phyloP scores from a whole-genome alignment of 2,329 filamentous ascomycete genomes.

The Colletotrichum sp. region DNA sequence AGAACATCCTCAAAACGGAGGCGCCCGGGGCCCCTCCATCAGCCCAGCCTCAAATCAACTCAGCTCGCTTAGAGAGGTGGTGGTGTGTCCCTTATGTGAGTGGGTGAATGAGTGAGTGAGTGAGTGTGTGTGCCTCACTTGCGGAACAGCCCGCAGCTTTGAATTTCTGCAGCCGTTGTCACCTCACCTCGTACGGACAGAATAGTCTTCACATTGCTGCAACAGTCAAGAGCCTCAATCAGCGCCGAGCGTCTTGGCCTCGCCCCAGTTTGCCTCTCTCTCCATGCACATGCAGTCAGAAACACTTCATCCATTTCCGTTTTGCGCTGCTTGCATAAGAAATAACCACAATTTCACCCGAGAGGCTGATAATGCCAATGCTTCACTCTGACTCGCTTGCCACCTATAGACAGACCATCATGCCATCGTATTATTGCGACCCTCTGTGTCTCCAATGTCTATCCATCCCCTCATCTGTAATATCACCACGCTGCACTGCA shows the following conservation, averaged over 20 bases:
- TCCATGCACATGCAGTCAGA: not conserved
- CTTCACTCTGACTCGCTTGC: not conserved
- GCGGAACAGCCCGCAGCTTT: not conserved
- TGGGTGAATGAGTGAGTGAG: too few species aligned
- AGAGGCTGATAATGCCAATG: not conserved
- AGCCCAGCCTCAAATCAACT: not conserved
- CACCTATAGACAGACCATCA: not conserved
- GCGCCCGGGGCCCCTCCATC: not conserved
- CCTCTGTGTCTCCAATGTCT: not conserved
- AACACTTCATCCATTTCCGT: not conserved
- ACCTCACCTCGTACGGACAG: not conserved
- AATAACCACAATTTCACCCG: not conserved
- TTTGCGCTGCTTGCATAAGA: not conserved
- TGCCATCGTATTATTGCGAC: not conserved
- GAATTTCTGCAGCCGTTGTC: not conserved
- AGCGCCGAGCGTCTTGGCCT: not conserved
- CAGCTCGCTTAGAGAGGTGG: not conserved
- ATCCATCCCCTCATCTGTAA: not conserved
- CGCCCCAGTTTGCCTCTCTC: not conserved
- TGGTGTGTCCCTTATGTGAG: not conserved
- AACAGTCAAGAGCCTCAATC: not conserved
- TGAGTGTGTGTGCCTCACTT: not conserved
- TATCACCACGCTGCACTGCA: not conserved
- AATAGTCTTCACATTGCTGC: not conserved
- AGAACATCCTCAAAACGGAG: not conserved